Base-by-base conservation (phyloP, 192 early-diverging fungal genomes). In the Coemansia sp. region DNA sequence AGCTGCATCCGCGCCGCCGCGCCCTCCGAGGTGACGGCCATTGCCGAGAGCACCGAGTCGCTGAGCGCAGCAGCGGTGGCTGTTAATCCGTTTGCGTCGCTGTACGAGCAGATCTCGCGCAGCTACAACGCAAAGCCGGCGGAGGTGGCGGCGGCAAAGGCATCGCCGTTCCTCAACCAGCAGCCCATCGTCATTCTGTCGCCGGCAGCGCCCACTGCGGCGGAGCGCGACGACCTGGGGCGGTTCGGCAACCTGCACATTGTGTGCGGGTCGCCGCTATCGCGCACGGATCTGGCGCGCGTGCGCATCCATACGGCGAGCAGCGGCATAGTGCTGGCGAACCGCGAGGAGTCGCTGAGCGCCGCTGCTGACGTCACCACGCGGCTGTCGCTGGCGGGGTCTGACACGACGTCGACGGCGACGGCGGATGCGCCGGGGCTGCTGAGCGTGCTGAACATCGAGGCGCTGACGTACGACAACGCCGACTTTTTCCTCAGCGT, bases 401-500 rank as follows among this genome's bases (percentile, higher is more conserved):
- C 77, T 0, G 81, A 84, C 61, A 84, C 81, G 0, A 76, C 81
- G 27, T 67, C 81, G 10, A 79, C 81, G 9, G 81, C 81, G 11
- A 81, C 79, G 3, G 87, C 88, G 7, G 91, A 93, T 67, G 84
- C 91, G 17, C 77, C 88, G 3, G 86, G 87, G 9, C 70, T 93
- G 4, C 76, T 93, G 64, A 74, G 81, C 29, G 84, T 89, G 40
- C 72, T 93, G 33, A 93, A 93, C 45, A 86, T 91, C 36, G 88
- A 89, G 69, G 75, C 85, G 34, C 72, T 88, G 63, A 72, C 83
- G 19, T 73, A 73, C 35, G 56, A 67, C 16, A 74, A 64, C 59
- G 33, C 70, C 0, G 82, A 76, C 42, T 87, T 87, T 51, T 91
- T 92, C 80, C 76, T 90, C 59, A 87, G 85, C 27, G 87, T 90